These are phyloP conservation scores for Ustilago cynodontis DNA, from an alignment of 1,284 basidiomycete genomes.

Conservation along the genomic window DNA sequence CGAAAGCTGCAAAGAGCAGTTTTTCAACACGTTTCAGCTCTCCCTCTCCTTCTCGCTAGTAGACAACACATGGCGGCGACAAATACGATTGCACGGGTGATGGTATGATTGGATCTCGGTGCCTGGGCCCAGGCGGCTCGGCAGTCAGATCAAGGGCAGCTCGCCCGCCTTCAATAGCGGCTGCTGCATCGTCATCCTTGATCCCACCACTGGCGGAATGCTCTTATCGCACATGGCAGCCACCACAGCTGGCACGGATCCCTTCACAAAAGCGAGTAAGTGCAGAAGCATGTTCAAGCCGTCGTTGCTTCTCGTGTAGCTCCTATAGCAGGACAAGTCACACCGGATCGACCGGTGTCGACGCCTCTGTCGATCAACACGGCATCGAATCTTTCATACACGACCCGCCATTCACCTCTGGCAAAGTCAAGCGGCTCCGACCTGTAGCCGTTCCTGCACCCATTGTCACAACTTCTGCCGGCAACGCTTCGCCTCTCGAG, in stretches of 20 bases:
- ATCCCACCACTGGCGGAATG: conserved; percentile 30
- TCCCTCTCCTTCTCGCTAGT: background rate
- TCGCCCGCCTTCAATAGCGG: conserved; percentile 10
- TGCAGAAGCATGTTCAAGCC: background rate
- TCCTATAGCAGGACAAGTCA: background rate
- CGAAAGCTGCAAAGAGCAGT: no score
- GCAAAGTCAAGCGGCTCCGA: conserved; percentile 32
- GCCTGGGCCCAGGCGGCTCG: conserved; percentile 36
- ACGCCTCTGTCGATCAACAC: conserved; percentile 18
- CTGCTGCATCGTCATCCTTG: background rate
- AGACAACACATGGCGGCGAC: conserved; percentile 22
- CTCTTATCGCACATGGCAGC: conserved; percentile 32
- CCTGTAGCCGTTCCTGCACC: conserved; percentile 8
- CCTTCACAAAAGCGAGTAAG: background rate
- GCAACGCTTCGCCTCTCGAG: background rate
- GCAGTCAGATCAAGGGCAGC: conserved; percentile 23
- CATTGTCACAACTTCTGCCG: background rate
- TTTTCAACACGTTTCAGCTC: no score
- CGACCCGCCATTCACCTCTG: conserved; percentile 19
- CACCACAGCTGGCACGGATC: conserved; percentile 5
- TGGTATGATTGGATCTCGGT: conserved; percentile 49
- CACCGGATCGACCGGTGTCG: background rate
- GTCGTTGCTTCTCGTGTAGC: conserved; percentile 17
- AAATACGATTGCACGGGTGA: conserved; percentile 20
- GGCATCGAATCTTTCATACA: conserved; percentile 26